Conservation (phyloP, 1,139 yeast genomes). For the Hansenula anomala region DNA sequence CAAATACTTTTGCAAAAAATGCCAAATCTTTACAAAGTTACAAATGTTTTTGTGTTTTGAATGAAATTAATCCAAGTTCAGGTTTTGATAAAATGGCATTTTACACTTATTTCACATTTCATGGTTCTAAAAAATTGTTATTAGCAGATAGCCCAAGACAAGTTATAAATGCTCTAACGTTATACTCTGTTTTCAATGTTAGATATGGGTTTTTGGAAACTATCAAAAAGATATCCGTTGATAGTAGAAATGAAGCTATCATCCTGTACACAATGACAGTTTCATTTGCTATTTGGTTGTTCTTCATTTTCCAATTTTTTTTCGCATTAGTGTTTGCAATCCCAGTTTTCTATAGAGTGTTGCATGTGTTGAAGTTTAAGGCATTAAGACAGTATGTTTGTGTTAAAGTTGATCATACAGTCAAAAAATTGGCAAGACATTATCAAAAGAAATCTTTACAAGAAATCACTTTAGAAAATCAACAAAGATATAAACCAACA, state of each 20-base stretch:
- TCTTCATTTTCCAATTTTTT: constrained; percentile 58
- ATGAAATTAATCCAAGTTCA: constrained; percentile 58
- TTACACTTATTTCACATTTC: constrained; percentile 61
- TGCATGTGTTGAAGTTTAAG: constrained; percentile 30
- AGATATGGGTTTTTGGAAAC: constrained; percentile 49
- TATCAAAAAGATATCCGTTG: constrained; percentile 52
- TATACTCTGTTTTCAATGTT: constrained; percentile 46
- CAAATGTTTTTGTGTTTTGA: constrained; percentile 68
- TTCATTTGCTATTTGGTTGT: constrained; percentile 70
- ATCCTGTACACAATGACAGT: constrained; percentile 71
- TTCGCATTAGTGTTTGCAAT: constrained; percentile 52
- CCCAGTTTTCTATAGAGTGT: constrained; percentile 49
- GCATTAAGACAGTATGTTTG: constrained; percentile 57
- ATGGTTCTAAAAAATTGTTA: constrained; percentile 57
- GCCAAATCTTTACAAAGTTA: constrained; percentile 54
- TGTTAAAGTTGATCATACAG: constrained; percentile 47
- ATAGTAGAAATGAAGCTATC: constrained; percentile 61
- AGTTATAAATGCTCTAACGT: constrained; percentile 72
- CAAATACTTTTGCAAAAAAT: constrained; percentile 59
- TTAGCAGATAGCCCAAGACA: constrained; percentile 90
- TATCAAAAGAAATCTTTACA: constrained; percentile 34
- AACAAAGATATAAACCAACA: constrained; percentile 15
- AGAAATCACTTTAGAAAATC: constrained; percentile 23
- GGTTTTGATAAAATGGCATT: constrained; percentile 67
- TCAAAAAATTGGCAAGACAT: constrained; percentile 44